Evolutionary conservation across 495 filamentous ascomycete species (phyloP).

Genomic region (Pseudevernia furfuracea): DNA sequence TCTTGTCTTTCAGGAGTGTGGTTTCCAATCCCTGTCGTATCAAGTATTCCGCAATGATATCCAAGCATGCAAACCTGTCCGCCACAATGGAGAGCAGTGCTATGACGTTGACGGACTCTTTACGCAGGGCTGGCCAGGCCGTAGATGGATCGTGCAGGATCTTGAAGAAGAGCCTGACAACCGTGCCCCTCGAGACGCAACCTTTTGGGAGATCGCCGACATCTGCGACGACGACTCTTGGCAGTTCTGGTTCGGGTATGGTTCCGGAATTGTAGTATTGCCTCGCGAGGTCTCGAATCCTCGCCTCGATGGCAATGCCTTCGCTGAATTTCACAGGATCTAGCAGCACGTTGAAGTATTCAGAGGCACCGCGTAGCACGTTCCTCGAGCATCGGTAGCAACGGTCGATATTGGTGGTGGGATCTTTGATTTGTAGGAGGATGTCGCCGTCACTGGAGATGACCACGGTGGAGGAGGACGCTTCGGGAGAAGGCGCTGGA

Average conservation of each 20-base stretch:
- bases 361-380: conserved; percentile 14
- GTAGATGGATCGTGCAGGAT: conserved; percentile 19
- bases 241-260: conserved; percentile 17
- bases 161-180: conserved; percentile 15
- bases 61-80: conserved; percentile 53
- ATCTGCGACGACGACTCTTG: conserved; percentile 19
- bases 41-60: conserved; percentile 41
- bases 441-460: conserved; percentile 19
- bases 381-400: conserved; percentile 19
- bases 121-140: conserved; percentile 6
- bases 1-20: conserved; percentile 31
- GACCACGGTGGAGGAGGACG: not conserved
- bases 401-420: not conserved
- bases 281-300: conserved; percentile 12
- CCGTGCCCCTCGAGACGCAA: not conserved
- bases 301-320: conserved; percentile 28
- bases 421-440: conserved; percentile 13
- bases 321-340: conserved; percentile 44
- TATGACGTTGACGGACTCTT: conserved; percentile 41
- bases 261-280: conserved; percentile 7
- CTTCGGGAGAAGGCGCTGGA: not conserved
- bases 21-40: conserved; percentile 27
- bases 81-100: conserved; percentile 59
- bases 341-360: conserved; percentile 42
- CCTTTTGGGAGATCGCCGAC: conserved; percentile 11